Base-by-base conservation (phyloP, 2,329 filamentous ascomycete genomes). In the Rutstroemia sp. region DNA sequence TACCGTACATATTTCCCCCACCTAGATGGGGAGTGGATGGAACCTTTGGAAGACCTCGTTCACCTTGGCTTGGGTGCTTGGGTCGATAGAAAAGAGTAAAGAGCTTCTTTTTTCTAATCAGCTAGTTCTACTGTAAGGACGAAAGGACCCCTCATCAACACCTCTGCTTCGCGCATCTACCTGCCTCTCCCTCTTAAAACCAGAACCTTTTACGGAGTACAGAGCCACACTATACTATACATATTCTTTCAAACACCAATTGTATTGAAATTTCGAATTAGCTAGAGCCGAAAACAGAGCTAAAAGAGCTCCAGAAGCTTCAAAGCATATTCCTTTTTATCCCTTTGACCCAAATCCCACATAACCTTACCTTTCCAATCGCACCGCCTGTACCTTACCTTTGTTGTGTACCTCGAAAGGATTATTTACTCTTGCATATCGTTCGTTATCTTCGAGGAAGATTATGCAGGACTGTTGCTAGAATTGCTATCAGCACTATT, bases 241-340 rank as follows among this genome's bases (percentile, higher is more conserved):
- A 14, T 44, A 23, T 54, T 49, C 45, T 30, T 34, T 54, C 52
- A 54, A 54, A 54, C 45, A 54, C 18, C 52, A 54, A 54, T 54
- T 54, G 52, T 54, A 37, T 34, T 41, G 45, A 49, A 54, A 42
- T 53, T 23, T 25, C 23, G 6, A 41, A 41, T 41, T 41, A 14
- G 14, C 21, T 46, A 23, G 10, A 14, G 21, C 19, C 21, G 44
- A 46, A 46, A 46, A 45, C 23, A 14, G 23, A 25, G 25, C 19
- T 47, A 53, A 18, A 39, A 14, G 30, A 27, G 21, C 14, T 19
- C 21, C 25, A 25, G 19, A 7, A 54, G 51, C 51, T 47, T 41
- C 46, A 34, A 54, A 45, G 42, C 39, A 38, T 23, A 4, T 39
- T 54, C 19, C 47, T 38, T 34, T 12, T 34, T 49, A 12, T 27